These are phyloP conservation scores for Triadica sebifera DNA, from an alignment of 345 rosid genomes.

Conservation along the genomic window DNA sequence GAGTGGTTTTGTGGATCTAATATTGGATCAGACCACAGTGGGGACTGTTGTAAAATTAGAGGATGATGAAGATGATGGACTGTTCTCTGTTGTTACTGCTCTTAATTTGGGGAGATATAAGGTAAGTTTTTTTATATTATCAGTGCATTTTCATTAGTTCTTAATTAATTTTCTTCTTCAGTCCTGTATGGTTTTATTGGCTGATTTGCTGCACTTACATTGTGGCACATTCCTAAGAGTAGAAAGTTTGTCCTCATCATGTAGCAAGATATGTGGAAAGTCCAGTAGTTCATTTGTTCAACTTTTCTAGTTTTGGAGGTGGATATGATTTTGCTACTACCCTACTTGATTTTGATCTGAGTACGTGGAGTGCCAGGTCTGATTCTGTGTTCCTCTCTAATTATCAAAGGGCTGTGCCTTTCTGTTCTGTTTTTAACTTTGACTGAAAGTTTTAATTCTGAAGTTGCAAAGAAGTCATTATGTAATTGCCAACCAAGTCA, in stretches of 20 bases:
- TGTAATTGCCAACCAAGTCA: neutral
- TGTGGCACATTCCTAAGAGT: no score
- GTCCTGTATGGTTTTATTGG: neutral
- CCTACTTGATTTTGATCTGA: neutral
- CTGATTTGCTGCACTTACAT: neutral
- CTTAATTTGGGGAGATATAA: conserved; percentile 77
- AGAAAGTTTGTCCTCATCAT: neutral
- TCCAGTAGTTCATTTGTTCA: neutral
- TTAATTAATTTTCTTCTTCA: no score
- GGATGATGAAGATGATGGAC: conserved; percentile 71
- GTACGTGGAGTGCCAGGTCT: neutral
- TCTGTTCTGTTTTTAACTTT: neutral
- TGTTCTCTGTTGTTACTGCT: conserved; percentile 60
- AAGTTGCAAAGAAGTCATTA: neutral
- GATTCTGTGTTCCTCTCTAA: neutral
- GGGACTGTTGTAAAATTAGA: conserved; percentile 89
- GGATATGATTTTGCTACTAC: neutral
- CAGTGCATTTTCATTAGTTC: neutral
- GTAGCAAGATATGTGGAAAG: neutral
- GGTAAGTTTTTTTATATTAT: conserved; percentile 37
- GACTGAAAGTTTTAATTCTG: neutral
- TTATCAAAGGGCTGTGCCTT: neutral
- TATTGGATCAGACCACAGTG: conserved; percentile 76
- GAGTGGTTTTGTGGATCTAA: conserved; percentile 82
- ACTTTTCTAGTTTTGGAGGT: neutral